These are phyloP conservation scores for Fusarium sp. DNA, from an alignment of 2,329 filamentous ascomycete genomes.

Conservation along the genomic window DNA sequence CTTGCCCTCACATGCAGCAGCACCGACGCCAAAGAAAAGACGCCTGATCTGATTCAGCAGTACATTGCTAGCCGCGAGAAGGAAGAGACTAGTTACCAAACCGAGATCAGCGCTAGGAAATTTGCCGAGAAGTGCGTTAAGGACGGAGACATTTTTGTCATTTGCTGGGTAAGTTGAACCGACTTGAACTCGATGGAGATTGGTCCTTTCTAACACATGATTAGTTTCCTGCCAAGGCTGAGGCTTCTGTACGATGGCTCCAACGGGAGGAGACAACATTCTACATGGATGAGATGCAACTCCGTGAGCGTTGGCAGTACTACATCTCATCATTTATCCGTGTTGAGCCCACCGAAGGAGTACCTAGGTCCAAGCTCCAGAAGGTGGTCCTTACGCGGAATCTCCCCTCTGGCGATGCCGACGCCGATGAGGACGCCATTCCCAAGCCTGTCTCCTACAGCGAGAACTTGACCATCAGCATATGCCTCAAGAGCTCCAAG, in stretches of 20 bases:
- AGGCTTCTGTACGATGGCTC: conserved; percentile 78
- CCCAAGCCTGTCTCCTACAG: conserved; percentile 70
- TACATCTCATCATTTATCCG: conserved; percentile 94
- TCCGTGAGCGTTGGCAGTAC: conserved; percentile 88
- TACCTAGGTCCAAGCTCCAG: conserved; percentile 71
- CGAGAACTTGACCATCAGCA: conserved; percentile 76
- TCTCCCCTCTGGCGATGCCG: conserved; percentile 69
- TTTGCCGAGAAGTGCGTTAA: conserved; percentile 93
- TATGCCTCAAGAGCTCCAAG: conserved; percentile 82
- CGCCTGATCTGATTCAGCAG: conserved; percentile 86
- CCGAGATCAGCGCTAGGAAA: conserved; percentile 90
- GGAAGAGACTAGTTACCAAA: conserved; percentile 88
- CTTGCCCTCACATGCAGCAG: conserved; percentile 86
- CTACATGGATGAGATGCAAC: conserved; percentile 88
- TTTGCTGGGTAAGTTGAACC: conserved; percentile 81
- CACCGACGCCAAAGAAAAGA: conserved; percentile 91
- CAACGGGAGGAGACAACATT: conserved; percentile 79
- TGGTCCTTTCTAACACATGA: conserved; percentile 46
- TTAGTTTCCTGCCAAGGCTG: conserved; percentile 74
- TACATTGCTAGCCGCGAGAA: conserved; percentile 85
- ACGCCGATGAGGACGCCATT: conserved; percentile 71
- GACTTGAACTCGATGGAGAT: not conserved
- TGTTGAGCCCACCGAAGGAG: conserved; percentile 86
- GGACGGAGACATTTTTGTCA: conserved; percentile 90
- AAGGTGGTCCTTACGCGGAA: conserved; percentile 79